Conservation (phyloP, 2,329 filamentous ascomycete species). For the Phialophora chinensis region DNA sequence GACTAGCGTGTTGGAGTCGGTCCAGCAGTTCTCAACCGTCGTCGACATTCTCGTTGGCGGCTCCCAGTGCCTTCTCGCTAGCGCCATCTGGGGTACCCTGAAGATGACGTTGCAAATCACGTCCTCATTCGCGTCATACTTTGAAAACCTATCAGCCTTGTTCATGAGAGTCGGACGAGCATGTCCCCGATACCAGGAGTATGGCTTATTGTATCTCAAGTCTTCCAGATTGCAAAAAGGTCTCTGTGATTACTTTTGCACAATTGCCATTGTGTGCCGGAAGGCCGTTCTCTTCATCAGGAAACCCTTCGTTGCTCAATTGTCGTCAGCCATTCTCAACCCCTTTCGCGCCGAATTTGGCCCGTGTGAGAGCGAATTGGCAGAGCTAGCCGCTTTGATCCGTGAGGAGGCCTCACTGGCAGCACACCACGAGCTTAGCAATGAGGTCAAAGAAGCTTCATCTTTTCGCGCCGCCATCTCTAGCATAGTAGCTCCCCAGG, state of each 20-base stretch:
- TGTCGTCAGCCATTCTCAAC: constrained; percentile 22
- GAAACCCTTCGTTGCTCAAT: constrained; percentile 24
- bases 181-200: constrained; percentile 35
- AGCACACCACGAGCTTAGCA: constrained; percentile 10
- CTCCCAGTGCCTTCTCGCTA: constrained; percentile 29
- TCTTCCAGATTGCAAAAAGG: constrained; percentile 31
- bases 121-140: constrained; percentile 36
- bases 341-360: constrained; percentile 30
- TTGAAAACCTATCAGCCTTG: constrained; percentile 37
- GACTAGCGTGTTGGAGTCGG: constrained; percentile 35
- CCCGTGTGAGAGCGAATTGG: constrained; percentile 11
- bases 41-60: constrained; percentile 38
- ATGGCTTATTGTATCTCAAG: constrained; percentile 35
- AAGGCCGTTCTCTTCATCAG: constrained; percentile 34
- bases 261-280: constrained; percentile 31
- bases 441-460: constrained; percentile 15
- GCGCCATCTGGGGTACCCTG: constrained; percentile 37
- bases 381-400: constrained; percentile 9
- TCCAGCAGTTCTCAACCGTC: constrained; percentile 36
- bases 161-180: constrained; percentile 37
- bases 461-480: constrained; percentile 8
- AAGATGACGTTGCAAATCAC: constrained; percentile 34
- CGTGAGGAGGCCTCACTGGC: constrained; percentile 24
- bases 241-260: constrained; percentile 36
- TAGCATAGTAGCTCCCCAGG: background rate